Conservation (phyloP, 495 filamentous ascomycete genomes). For the Sabuloglossum arenarium region DNA sequence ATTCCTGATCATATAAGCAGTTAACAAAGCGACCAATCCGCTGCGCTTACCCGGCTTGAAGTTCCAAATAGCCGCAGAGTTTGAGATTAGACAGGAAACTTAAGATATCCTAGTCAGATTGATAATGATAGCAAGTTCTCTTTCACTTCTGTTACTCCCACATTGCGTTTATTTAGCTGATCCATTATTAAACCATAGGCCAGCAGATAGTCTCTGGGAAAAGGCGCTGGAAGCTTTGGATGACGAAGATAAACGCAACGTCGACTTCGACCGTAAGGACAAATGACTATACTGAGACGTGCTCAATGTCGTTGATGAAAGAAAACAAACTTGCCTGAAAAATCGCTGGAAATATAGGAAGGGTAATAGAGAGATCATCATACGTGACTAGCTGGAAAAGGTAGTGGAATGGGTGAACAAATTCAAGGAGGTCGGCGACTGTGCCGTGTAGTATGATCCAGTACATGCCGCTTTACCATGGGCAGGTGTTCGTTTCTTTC, state of each 20-base stretch:
- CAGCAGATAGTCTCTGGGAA: neutral
- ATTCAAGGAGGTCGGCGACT: slow-evolving; percentile 21
- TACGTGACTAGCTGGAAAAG: slow-evolving; percentile 18
- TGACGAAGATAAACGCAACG: slow-evolving; percentile 3
- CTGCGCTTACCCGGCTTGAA: too few relatives aligned
- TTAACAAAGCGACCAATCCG: too few relatives aligned
- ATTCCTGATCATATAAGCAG: too few relatives aligned
- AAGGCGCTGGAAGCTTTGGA: slow-evolving; percentile 4
- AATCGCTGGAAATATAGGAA: slow-evolving; percentile 11
- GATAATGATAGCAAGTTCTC: too few relatives aligned
- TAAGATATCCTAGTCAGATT: too few relatives aligned
- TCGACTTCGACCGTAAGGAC: slow-evolving; percentile 4
- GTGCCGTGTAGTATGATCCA: slow-evolving; percentile 20
- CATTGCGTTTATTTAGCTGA: too few relatives aligned
- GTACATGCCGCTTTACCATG: slow-evolving; percentile 23
- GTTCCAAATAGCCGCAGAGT: too few relatives aligned
- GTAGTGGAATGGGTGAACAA: slow-evolving; percentile 18
- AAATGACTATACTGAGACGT: slow-evolving; percentile 5
- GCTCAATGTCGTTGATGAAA: slow-evolving; percentile 4
- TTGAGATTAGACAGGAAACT: too few relatives aligned
- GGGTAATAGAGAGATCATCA: slow-evolving; percentile 14
- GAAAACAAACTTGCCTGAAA: slow-evolving; percentile 6
- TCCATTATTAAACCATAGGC: neutral
- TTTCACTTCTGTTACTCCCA: too few relatives aligned
- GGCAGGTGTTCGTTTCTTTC: slow-evolving; percentile 22